Base-by-base conservation (phyloP, 78 protist genomes). In the Cavenderia fasciculata region DNA sequence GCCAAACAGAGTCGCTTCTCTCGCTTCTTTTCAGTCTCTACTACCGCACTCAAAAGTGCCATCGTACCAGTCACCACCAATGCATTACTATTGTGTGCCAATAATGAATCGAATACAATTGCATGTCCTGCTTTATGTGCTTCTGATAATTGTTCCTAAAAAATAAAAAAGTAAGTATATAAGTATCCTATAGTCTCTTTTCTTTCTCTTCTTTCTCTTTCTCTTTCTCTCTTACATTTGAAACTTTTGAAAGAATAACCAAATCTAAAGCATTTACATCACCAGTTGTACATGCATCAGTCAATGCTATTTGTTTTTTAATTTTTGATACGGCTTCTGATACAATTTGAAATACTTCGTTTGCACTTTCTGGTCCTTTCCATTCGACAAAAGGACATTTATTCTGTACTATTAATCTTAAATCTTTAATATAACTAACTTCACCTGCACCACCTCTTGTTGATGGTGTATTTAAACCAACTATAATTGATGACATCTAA, bases 91-190 rank as follows among this genome's bases (percentile, higher is more conserved):
- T 82, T 82, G 68, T 82, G 90, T 82, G 90, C 73, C 40, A 82
- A 82, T 25, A 82, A 68, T 68, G 90, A 82, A 82, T 82, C 90
- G 61, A 82, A 82, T 52, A 82, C 90, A 68, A 82, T 82, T 68
- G 90, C 90, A 82, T 82, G 90, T 4, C 90, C 90, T n/a, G 90
- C 90, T 82, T 33, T 82, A 82, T 82, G 90, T 68, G 90, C 90
- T 56, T 65, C 90, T 82, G 47, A 43, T 54, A 82, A 56, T 68
- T 82, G 90, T 27, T 65, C 90, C 90, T 82, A 57, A 65, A 14
- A 23, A 51, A 54, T 54, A 25, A n/a, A 34, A 29, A 52, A 34
- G 8, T n/a, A 31, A 51, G 31, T 31, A 52, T 34, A n/a, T 8
- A 12, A 12, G 47, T 46, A 31, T 31, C 16, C 33, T 29, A 49